Evolutionary conservation across 345 rosid genomes (phyloP).

Genomic region (Syzygium aromaticum): DNA sequence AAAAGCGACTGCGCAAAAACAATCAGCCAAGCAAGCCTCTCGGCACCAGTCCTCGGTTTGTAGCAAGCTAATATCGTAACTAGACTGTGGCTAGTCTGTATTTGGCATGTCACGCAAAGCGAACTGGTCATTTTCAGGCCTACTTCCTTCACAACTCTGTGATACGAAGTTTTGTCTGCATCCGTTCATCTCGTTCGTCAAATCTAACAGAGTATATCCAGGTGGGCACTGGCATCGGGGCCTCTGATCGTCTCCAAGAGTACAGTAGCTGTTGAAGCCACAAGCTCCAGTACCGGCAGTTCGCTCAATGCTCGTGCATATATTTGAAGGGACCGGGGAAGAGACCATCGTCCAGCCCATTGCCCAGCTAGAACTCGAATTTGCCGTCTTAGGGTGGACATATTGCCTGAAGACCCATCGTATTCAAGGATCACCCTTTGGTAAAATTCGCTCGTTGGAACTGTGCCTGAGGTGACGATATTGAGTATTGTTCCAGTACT

Average conservation of each 20-base stretch:
- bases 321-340: constrained; percentile 16
- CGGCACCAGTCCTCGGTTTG: too few relatives aligned
- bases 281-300: constrained; percentile 25
- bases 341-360: constrained; percentile 10
- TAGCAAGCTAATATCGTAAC: too few relatives aligned
- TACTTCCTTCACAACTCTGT: constrained; percentile 17
- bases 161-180: constrained; percentile 22
- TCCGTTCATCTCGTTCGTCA: constrained; percentile 20
- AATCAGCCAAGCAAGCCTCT: too few relatives aligned
- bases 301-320: constrained; percentile 2
- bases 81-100: too few relatives aligned
- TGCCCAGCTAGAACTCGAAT: constrained; percentile 5
- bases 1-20: too few relatives aligned
- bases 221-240: constrained; percentile 37
- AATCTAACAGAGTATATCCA: constrained; percentile 27
- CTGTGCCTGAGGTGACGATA: not conserved
- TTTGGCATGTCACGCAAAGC: too few relatives aligned
- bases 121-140: constrained; percentile 7
- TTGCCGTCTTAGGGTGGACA: constrained; percentile 26
- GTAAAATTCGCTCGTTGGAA: constrained; percentile 10
- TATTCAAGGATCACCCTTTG: constrained; percentile 34
- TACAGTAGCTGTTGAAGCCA: constrained; percentile 48
- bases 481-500: constrained; percentile 7
- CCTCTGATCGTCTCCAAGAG: constrained; percentile 5
- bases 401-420: constrained; percentile 45